Evolutionary conservation across 176 grass and related monocot genomes (phyloP), one percentile per base, ranked within the genome.

Genomic region (Pontederia paniculata): DNA sequence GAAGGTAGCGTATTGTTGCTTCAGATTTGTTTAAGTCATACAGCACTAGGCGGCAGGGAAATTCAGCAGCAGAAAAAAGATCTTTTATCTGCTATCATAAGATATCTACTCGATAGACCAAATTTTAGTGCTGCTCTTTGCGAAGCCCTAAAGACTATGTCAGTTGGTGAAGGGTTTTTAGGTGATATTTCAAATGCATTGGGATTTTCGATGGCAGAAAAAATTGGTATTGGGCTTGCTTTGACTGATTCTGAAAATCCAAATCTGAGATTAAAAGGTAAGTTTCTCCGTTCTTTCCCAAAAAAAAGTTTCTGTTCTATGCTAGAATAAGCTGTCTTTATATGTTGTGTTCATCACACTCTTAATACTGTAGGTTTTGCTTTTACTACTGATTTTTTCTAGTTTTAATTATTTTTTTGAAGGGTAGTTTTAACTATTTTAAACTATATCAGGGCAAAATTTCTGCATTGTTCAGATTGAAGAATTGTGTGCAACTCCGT

Each of bases 181-280:
- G 67, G 73, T 69, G 84, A 69, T 68, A 76, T 97, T 47, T 90
- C 86, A 76, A 77, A 72, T 60, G 72, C 81, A 37, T 68, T 97
- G 57, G 73, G 83, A 42, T 65, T 90, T 60, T 78, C 91, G 23
- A 46, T 51, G 43, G 65, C 77, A 42, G 86, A 97, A 77, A 87
- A 77, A 60, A 77, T 85, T 76, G 74, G 64, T 37, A 53, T 89
- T 68, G 85, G 86, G 50, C 74, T 90, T 75, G 77, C 86, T 52
- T 77, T 97, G 31, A 81, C 76, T 62, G 86, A 97, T 73, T 87
- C 80, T 69, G 86, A 87, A 63, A 76, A 79, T 84, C 42, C 58
- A 57, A 69, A 77, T 51, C 65, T 87, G 48, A 83, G 53, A 55
- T 62, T 81, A 53, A 74, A 62, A 81, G 86, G 91, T 90, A 84